These are phyloP conservation scores for Metschnikowia reukaufii DNA, from an alignment of 805 yeast genomes.

Conservation along the genomic window DNA sequence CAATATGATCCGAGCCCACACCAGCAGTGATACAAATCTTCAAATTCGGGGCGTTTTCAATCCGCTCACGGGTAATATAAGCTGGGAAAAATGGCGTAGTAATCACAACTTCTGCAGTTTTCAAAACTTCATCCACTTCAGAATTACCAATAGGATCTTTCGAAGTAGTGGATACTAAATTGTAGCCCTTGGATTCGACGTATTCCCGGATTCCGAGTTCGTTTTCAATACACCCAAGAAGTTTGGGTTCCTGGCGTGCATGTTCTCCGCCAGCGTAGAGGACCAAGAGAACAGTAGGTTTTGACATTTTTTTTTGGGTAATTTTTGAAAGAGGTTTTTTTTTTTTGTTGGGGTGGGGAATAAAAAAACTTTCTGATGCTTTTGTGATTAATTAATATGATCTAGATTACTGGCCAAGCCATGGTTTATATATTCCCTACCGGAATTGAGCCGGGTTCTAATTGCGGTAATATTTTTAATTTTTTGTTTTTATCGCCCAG, in stretches of 20 bases:
- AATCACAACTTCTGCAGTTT: constrained; percentile 73
- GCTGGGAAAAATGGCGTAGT: constrained; percentile 86
- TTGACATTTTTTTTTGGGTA: constrained; percentile 13
- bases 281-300: constrained; percentile 50
- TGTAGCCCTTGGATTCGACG: constrained; percentile 67
- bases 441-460: too few relatives aligned
- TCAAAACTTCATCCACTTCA: constrained; percentile 61
- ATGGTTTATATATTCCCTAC: too few relatives aligned
- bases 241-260: constrained; percentile 57
- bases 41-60: constrained; percentile 67
- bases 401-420: too few relatives aligned
- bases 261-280: constrained; percentile 59
- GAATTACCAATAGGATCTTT: constrained; percentile 63
- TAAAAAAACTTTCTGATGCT: too few relatives aligned
- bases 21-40: constrained; percentile 77
- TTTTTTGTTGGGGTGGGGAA: too few relatives aligned
- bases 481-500: too few relatives aligned
- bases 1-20: constrained; percentile 82
- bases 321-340: not conserved
- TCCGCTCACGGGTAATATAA: constrained; percentile 65
- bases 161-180: constrained; percentile 61
- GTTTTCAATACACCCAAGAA: constrained; percentile 72
- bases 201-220: constrained; percentile 69
- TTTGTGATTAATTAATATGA: too few relatives aligned
- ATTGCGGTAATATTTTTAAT: too few relatives aligned